phyloP scores from a whole-genome alignment of 2,329 filamentous ascomycete genomes.

The Sordariomycetes sp. region DNA sequence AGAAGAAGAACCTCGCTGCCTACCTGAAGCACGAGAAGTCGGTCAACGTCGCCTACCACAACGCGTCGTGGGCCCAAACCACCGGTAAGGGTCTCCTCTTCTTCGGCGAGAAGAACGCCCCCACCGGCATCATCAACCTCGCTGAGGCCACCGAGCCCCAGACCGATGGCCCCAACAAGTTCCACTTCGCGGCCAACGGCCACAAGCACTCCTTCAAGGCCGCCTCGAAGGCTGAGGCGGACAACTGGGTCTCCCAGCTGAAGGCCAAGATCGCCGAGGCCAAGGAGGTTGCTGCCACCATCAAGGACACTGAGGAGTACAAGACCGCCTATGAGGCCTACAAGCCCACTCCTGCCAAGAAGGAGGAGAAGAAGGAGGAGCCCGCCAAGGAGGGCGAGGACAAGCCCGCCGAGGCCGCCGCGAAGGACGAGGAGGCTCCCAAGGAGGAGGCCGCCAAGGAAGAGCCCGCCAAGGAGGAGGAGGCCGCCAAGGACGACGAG shows the following conservation, averaged over 20 bases:
- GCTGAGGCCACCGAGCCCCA: constrained; percentile 61
- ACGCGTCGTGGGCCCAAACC: constrained; percentile 80
- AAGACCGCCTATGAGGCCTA: constrained; percentile 71
- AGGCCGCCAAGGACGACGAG: constrained; percentile 34
- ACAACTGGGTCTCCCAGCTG: constrained; percentile 81
- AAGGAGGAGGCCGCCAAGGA: constrained; percentile 22
- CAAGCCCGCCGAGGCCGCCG: constrained; percentile 23
- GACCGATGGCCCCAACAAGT: constrained; percentile 68
- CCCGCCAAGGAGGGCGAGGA: constrained; percentile 19
- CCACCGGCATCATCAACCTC: constrained; percentile 74
- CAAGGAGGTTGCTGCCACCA: constrained; percentile 64
- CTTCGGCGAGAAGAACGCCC: constrained; percentile 75
- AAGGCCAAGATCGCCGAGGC: constrained; percentile 77
- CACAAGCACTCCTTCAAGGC: constrained; percentile 96
- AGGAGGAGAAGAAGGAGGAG: constrained; percentile 29
- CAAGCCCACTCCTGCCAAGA: constrained; percentile 33
- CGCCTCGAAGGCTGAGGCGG: constrained; percentile 60
- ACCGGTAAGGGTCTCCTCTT: constrained; percentile 94
- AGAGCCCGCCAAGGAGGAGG: constrained; percentile 38
- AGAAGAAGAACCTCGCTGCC: constrained; percentile 59
- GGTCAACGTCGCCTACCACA: constrained; percentile 60
- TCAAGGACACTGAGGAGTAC: constrained; percentile 76
- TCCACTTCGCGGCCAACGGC: constrained; percentile 73
- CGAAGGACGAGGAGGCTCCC: constrained; percentile 24
- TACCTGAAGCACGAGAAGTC: constrained; percentile 89